Evolutionary conservation across 495 filamentous ascomycete genomes (phyloP).

Genomic region (Neurospora sp.): DNA sequence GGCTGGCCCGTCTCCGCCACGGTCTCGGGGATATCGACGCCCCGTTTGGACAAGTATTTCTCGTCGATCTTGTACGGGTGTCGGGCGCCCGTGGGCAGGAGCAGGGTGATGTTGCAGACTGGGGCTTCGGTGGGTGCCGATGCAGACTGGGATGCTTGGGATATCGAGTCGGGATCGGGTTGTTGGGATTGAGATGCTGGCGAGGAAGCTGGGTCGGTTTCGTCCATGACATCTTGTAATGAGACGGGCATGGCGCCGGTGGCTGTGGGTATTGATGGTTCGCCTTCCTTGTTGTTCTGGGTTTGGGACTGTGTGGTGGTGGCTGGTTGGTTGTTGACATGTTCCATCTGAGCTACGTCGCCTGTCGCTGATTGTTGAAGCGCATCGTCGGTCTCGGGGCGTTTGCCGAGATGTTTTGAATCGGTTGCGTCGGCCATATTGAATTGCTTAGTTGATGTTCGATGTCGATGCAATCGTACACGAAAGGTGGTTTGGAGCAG

Average conservation of each 20-base stretch:
- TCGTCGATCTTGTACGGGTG: slow-evolving; percentile 83
- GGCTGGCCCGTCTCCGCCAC: slow-evolving; percentile 39
- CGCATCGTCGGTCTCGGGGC: background rate
- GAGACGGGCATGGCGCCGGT: background rate
- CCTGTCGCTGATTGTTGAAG: background rate
- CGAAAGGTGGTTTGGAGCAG: background rate
- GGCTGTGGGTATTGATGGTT: background rate
- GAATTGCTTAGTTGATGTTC: background rate
- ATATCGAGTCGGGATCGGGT: background rate
- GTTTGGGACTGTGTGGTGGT: background rate
- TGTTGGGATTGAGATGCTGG: background rate
- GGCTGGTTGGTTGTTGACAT: background rate
- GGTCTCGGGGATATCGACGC: slow-evolving; percentile 56
- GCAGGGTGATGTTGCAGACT: slow-evolving; percentile 54
- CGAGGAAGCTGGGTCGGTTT: background rate
- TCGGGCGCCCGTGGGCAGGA: slow-evolving; percentile 69
- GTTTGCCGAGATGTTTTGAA: background rate
- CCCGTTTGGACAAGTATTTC: slow-evolving; percentile 70
- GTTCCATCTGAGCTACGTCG: background rate
- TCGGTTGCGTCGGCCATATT: background rate
- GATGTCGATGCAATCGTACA: background rate
- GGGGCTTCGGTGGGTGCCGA: background rate
- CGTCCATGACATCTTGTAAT: background rate
- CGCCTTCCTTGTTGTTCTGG: background rate
- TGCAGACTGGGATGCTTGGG: background rate